These are phyloP conservation scores for Peronospora destructor DNA, from an alignment of 352 stramenopile species.

Conservation along the genomic window DNA sequence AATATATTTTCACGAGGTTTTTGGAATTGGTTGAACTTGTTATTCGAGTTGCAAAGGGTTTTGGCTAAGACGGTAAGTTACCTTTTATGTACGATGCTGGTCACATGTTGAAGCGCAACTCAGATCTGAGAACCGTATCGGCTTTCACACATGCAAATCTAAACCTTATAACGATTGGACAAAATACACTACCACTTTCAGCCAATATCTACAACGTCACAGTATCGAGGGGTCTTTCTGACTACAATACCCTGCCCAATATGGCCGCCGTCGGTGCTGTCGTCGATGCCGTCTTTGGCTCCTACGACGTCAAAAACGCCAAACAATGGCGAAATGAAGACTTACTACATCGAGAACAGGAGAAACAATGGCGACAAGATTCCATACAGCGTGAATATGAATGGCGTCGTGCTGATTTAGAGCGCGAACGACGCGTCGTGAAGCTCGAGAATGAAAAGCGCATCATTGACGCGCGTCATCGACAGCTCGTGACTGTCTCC, in stretches of 20 bases:
- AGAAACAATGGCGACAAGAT: slow-evolving; percentile 77
- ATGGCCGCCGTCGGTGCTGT: slow-evolving; percentile 61
- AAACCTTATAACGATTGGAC: neutral
- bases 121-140: slow-evolving; percentile 24
- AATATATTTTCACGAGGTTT: neutral
- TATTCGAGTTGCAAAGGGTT: neutral
- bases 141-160: slow-evolving; percentile 5
- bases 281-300: slow-evolving; percentile 71
- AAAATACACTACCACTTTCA: neutral
- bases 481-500: slow-evolving; percentile 57
- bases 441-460: slow-evolving; percentile 83
- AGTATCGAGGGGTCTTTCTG: slow-evolving; percentile 8
- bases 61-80: no score
- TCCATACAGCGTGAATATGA: slow-evolving; percentile 55
- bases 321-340: slow-evolving; percentile 80
- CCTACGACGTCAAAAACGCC: slow-evolving; percentile 78
- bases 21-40: neutral
- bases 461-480: slow-evolving; percentile 64
- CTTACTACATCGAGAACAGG: slow-evolving; percentile 56
- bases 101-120: slow-evolving; percentile 28
- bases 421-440: slow-evolving; percentile 56
- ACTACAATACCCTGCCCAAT: no score
- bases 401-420: slow-evolving; percentile 63
- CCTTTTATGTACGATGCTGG: no score
- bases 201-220: slow-evolving; percentile 1